Evolutionary conservation across 345 rosid genomes (phyloP).

Genomic region (Pugionium dolabratum): DNA sequence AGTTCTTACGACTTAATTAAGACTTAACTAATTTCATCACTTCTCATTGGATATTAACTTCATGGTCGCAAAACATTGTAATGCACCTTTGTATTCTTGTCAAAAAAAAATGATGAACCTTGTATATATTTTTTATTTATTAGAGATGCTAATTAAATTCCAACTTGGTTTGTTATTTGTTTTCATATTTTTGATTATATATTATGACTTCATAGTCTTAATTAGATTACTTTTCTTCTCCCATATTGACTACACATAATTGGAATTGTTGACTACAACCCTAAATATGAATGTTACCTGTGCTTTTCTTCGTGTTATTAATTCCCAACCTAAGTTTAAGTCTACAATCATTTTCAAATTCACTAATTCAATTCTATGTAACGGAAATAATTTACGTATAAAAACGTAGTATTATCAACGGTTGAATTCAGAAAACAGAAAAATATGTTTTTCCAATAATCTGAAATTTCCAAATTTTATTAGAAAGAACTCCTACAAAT

Average conservation of each 20-base stretch:
- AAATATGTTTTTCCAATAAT: too few species aligned
- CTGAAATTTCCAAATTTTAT: too few species aligned
- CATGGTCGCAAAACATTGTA: constrained; percentile 29
- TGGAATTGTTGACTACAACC: too few species aligned
- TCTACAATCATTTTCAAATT: neutral
- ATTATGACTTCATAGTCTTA: constrained; percentile 2
- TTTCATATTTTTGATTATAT: too few species aligned
- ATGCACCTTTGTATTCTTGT: constrained; percentile 3
- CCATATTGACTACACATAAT: neutral
- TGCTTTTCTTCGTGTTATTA: constrained; percentile 30
- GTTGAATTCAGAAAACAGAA: too few species aligned
- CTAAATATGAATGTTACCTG: too few species aligned
- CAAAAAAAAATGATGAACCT: too few species aligned
- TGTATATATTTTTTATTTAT: neutral
- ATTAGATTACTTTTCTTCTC: too few species aligned
- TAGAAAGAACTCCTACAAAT: too few species aligned
- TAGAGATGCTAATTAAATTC: constrained; percentile 15
- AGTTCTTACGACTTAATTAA: constrained; percentile 37
- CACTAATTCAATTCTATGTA: too few species aligned
- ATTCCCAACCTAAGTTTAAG: constrained; percentile 26
- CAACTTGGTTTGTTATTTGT: constrained; percentile 27
- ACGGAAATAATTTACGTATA: too few species aligned
- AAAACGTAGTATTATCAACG: too few species aligned
- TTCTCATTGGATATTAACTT: constrained; percentile 39
- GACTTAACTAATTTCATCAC: constrained; percentile 22